Conservation (phyloP, 2,329 filamentous ascomycete genomes). For the Hypoxylon sp. region DNA sequence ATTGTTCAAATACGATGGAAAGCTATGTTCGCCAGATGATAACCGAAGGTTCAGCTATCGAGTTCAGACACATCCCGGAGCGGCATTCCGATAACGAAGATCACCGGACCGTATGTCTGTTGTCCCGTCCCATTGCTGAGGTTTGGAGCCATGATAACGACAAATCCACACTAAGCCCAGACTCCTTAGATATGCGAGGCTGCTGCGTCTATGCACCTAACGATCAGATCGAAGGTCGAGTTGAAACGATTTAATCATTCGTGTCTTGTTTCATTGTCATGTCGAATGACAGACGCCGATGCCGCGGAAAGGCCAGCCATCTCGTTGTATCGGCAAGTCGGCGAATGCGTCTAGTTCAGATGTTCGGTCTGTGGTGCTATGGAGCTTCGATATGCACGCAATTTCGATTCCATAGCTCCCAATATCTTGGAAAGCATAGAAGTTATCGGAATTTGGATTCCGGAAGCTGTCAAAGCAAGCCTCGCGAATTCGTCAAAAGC, state of each 20-base stretch:
- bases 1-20: not conserved
- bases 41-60: not conserved
- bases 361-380: not conserved
- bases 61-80: not conserved
- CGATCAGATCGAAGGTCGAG: not conserved
- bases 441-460: not conserved
- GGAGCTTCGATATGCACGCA: not conserved
- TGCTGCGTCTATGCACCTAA: not conserved
- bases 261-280: not conserved
- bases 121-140: too few relatives aligned
- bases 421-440: not conserved
- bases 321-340: not conserved
- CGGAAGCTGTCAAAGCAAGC: not conserved
- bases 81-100: not conserved
- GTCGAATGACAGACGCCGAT: not conserved
- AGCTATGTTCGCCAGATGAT: not conserved
- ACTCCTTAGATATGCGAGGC: not conserved
- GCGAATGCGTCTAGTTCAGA: not conserved
- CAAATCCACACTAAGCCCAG: not conserved
- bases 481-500: slow-evolving; percentile 8
- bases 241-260: not conserved
- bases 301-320: not conserved
- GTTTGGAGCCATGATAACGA: not conserved
- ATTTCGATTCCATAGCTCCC: not conserved
- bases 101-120: too few relatives aligned